Percentiles rank a stretch among this genome's conserved stretches.
These are phyloP conservation scores for Puccinia coronata DNA, from an alignment of 1,284 basidiomycete genomes.

Conservation along the genomic window DNA sequence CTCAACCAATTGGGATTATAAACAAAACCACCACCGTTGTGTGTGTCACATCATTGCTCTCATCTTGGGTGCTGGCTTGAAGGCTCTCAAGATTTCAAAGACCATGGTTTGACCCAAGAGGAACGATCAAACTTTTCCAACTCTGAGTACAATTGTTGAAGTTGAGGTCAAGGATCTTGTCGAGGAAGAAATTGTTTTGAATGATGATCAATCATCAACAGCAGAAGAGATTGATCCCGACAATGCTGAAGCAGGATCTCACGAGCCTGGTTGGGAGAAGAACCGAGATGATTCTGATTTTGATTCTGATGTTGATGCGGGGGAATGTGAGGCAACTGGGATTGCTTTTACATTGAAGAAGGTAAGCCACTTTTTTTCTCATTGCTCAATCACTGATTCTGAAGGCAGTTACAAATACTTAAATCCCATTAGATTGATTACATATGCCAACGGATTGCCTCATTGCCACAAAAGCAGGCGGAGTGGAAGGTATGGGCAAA, in stretches of 20 bases:
- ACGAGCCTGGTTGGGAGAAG: background rate
- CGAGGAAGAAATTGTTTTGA: background rate
- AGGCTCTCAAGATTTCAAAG: background rate
- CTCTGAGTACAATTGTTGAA: background rate
- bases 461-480: background rate
- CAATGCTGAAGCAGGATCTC: background rate
- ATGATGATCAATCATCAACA: background rate
- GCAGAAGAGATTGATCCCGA: background rate
- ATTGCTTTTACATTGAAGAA: slow-evolving; percentile 1
- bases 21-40: background rate
- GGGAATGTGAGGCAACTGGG: background rate
- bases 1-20: background rate
- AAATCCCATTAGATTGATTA: slow-evolving; percentile 6
- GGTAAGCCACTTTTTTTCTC: background rate
- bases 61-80: too few species aligned
- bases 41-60: background rate
- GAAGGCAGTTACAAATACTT: too few species aligned
- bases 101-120: background rate
- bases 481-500: background rate
- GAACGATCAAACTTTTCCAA: background rate
- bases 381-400: too few species aligned
- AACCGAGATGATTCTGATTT: background rate
- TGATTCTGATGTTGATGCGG: background rate
- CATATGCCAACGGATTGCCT: background rate
- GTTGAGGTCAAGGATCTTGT: background rate